phyloP scores from a whole-genome alignment of 1,284 basidiomycete genomes.

The Fomitopsis pinicola region DNA sequence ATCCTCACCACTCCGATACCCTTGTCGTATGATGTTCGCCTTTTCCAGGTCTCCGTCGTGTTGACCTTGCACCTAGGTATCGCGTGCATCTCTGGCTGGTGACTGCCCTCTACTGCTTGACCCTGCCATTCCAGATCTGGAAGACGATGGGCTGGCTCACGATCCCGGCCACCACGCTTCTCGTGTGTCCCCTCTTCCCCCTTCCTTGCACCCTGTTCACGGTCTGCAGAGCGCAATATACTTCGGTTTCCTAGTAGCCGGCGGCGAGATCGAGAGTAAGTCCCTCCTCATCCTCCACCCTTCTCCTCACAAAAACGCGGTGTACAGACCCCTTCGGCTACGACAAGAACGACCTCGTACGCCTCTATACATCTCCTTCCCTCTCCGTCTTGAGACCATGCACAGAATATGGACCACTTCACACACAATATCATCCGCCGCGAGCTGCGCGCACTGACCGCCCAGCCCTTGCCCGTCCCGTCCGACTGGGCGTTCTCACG shows the following conservation, averaged over 20 bases:
- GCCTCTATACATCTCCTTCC: conserved; percentile 12
- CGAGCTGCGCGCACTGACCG: conserved; percentile 54
- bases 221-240: conserved; percentile 47
- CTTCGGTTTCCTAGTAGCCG: conserved; percentile 67
- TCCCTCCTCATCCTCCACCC: conserved; percentile 11
- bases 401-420: conserved; percentile 60
- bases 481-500: conserved; percentile 53
- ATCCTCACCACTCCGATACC: conserved; percentile 80
- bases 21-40: conserved; percentile 46
- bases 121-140: conserved; percentile 70
- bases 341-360: conserved; percentile 64
- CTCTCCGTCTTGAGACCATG: neutral
- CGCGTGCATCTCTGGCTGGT: conserved; percentile 64
- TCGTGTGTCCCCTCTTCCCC: conserved; percentile 18
- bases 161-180: conserved; percentile 54
- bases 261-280: conserved; percentile 69
- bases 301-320: conserved; percentile 2
- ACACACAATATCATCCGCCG: conserved; percentile 62
- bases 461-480: conserved; percentile 52
- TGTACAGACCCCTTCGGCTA: conserved; percentile 56
- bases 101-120: conserved; percentile 52
- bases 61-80: conserved; percentile 36
- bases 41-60: neutral
- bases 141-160: conserved; percentile 56
- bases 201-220: neutral